Percentiles rank a stretch among this genome's conserved stretches.
Evolutionary conservation across 805 yeast genomes (phyloP).

Genomic region (Komagataella pseudopastoris): DNA sequence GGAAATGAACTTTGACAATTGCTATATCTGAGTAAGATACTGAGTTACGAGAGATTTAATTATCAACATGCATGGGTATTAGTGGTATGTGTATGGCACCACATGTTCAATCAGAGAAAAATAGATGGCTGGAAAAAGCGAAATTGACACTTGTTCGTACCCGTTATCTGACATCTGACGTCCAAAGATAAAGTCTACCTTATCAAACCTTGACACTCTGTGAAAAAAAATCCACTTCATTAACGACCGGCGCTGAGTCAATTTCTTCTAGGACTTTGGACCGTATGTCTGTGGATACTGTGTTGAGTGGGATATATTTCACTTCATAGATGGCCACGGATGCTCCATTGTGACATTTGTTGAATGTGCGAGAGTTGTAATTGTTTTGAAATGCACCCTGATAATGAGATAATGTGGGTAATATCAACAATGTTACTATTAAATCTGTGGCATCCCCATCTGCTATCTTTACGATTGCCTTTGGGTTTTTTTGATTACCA

Average conservation of each 20-base stretch:
- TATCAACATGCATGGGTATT: background rate
- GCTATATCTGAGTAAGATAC: background rate
- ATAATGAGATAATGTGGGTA: conserved; percentile 61
- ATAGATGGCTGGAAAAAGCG: background rate
- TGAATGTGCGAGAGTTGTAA: conserved; percentile 68
- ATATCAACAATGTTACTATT: conserved; percentile 40
- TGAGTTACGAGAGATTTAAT: background rate
- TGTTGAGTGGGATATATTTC: conserved; percentile 16
- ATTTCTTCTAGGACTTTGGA: background rate
- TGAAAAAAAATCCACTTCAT: background rate
- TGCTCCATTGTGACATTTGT: conserved; percentile 59
- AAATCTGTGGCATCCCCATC: conserved; percentile 26
- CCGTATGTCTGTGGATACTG: background rate
- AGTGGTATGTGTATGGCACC: background rate
- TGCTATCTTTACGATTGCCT: conserved; percentile 17
- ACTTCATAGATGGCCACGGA: conserved; percentile 51
- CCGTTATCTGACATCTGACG: background rate
- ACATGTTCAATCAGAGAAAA: background rate
- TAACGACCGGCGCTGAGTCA: background rate
- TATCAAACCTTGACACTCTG: background rate
- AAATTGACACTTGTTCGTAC: background rate
- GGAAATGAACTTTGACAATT: background rate
- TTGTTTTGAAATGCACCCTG: conserved; percentile 56
- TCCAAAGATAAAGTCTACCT: background rate
- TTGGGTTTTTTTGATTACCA: conserved; percentile 21